Evolutionary conservation across 129 eudicot genomes (phyloP), one percentile per base, ranked within the genome.

Genomic region (Helianthus tuberosus): DNA sequence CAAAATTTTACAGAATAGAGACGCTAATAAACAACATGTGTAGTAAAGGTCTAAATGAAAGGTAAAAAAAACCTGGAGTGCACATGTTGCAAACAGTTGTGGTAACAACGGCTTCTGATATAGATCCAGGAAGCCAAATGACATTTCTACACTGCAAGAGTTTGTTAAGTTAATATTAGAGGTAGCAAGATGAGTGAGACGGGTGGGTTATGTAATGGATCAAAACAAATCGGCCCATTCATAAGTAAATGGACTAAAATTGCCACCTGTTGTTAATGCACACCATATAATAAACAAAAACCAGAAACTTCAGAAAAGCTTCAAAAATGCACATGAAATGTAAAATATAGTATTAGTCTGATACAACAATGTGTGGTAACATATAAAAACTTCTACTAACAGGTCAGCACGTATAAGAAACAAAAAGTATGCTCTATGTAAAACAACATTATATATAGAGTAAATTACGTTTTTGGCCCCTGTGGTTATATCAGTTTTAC

Each of bases 101-200:
- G 72, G 97, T 95, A 68, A 95, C 94, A 73, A 70, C 46, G 53
- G 99, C 96, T 82, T 91, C 96, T 54, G 87, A 75, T 66, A 91
- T 43, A 54, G 99, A 81, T 62, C 97, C 97, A 47, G 99, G 99
- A 74, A 95, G 99, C 99, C 99, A 95, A 72, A 95, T 85, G 32
- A 79, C 97, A 64, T 85, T 88, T 77, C 91, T 80, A 77, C 99
- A 95, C 99, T 93, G 89, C 67, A 83, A 23, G 48, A 80, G 47
- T 38, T 16, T 29, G 17, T n/a, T 41, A 67, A 39, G 32, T 74
- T 58, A 39, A 58, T 58, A 57, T 58, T 25, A 58, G 64, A 58
- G 36, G n/a, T 58, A 35, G 64, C n/a, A n/a, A n/a, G n/a, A n/a
- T n/a, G n/a, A n/a, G n/a, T n/a, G n/a, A n/a, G n/a, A n/a, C n/a